Evolutionary conservation across 2,329 filamentous ascomycete species (phyloP).

Genomic region (Teratosphaeria gauchensis): DNA sequence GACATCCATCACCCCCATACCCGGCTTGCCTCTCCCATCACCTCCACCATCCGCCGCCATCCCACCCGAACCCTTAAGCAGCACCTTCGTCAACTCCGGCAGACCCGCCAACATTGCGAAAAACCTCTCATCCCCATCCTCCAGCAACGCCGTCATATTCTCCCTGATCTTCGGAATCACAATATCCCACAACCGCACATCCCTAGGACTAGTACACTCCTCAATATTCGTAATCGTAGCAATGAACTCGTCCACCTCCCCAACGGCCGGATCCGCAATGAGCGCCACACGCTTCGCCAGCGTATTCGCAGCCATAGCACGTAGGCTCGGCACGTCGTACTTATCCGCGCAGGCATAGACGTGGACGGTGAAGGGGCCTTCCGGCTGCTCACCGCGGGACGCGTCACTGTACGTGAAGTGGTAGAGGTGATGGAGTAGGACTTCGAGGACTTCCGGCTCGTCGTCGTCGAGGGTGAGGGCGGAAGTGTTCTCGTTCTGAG

Average conservation of each 20-base stretch:
- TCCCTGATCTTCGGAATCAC: neutral
- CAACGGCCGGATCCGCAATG: neutral
- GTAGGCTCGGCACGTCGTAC: slow-evolving; percentile 27
- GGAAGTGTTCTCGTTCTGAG: neutral
- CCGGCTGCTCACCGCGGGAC: slow-evolving; percentile 4
- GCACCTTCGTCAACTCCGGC: neutral
- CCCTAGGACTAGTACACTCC: neutral
- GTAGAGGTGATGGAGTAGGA: slow-evolving; percentile 15
- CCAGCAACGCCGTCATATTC: neutral
- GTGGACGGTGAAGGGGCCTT: slow-evolving; percentile 15
- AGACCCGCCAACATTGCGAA: neutral
- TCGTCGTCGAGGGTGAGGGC: slow-evolving; percentile 3
- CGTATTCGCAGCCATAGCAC: slow-evolving; percentile 3
- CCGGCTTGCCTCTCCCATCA: neutral
- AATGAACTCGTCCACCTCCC: neutral
- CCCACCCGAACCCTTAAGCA: neutral
- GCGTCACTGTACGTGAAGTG: slow-evolving; percentile 10
- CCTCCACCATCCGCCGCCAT: neutral
- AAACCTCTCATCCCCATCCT: neutral
- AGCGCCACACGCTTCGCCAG: neutral
- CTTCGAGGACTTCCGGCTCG: slow-evolving; percentile 8
- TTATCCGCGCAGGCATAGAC: slow-evolving; percentile 32
- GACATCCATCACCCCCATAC: neutral
- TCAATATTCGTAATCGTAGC: neutral
- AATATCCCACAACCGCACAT: neutral